phyloP scores from a whole-genome alignment of 2,329 filamentous ascomycete species.

The Calonectria hongkongensis region DNA sequence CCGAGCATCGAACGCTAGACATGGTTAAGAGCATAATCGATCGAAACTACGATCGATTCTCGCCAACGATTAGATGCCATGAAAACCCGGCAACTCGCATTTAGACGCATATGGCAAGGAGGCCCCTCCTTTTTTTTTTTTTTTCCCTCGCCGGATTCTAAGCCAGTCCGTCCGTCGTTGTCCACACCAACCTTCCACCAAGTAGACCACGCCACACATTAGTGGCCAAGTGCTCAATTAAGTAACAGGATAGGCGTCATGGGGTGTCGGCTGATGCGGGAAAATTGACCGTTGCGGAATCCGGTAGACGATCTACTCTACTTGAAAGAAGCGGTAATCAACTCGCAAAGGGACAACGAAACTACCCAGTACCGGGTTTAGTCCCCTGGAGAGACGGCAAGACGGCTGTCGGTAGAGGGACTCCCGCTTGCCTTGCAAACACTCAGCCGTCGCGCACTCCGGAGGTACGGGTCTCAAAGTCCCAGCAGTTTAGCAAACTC shows the following conservation, averaged over 20 bases:
- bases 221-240: slow-evolving; percentile 3
- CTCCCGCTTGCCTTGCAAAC: background rate
- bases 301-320: slow-evolving; percentile 2
- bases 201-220: background rate
- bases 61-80: slow-evolving; percentile 6
- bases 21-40: background rate
- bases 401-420: slow-evolving; percentile 4
- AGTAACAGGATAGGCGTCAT: background rate
- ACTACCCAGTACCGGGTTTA: slow-evolving; percentile 5
- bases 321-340: background rate
- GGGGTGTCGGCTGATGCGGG: slow-evolving; percentile 1
- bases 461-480: slow-evolving; percentile 14
- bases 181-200: background rate
- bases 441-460: slow-evolving; percentile 6
- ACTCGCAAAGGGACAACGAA: slow-evolving; percentile 5
- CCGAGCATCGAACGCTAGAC: background rate
- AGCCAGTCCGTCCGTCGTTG: background rate
- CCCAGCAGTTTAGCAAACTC: slow-evolving; percentile 10
- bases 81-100: background rate
- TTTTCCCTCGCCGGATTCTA: background rate
- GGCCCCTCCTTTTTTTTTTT: background rate
- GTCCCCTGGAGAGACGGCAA: slow-evolving; percentile 3
- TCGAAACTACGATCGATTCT: background rate
- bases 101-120: background rate
- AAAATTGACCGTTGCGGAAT: slow-evolving; percentile 9